Percentiles rank a stretch among this genome's conserved stretches.
Evolutionary conservation across 768 basidiomycete species (phyloP).

Genomic region (Amanita rimosa): DNA sequence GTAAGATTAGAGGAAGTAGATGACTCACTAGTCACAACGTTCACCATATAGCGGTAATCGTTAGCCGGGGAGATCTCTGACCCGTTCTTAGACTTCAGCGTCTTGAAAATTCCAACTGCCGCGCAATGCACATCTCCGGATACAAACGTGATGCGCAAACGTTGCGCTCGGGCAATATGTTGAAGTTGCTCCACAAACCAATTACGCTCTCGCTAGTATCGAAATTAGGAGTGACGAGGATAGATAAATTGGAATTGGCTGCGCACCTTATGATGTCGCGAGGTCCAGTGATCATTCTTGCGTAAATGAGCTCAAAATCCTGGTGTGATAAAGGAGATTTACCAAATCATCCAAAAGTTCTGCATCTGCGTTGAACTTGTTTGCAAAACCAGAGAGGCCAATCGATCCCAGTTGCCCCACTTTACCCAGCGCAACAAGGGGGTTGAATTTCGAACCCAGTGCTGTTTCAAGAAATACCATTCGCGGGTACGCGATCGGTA

Average conservation of each 20-base stretch:
- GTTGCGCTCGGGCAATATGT: slow-evolving; percentile 47
- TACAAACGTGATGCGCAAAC: slow-evolving; percentile 71
- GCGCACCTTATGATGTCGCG: slow-evolving; percentile 61
- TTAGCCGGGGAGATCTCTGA: slow-evolving; percentile 35
- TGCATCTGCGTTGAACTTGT: slow-evolving; percentile 86
- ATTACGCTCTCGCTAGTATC: slow-evolving; percentile 74
- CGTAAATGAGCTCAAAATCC: not conserved
- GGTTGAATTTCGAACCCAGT: slow-evolving; percentile 77
- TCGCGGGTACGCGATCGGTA: slow-evolving; percentile 87
- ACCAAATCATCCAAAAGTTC: slow-evolving; percentile 92
- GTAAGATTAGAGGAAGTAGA: not conserved
- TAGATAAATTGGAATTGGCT: not conserved
- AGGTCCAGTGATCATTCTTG: slow-evolving; percentile 90
- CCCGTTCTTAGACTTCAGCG: slow-evolving; percentile 39
- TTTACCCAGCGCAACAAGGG: slow-evolving; percentile 65
- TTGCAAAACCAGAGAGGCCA: slow-evolving; percentile 70
- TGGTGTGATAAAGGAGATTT: slow-evolving; percentile 10
- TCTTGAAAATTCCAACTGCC: slow-evolving; percentile 71
- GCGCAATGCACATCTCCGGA: slow-evolving; percentile 94
- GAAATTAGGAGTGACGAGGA: slow-evolving; percentile 2
- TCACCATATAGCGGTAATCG: slow-evolving; percentile 88
- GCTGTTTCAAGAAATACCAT: slow-evolving; percentile 81
- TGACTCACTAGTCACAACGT: slow-evolving; percentile 64
- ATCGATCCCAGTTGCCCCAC: slow-evolving; percentile 34
- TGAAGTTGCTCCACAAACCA: slow-evolving; percentile 78